Conservation (phyloP, 2,329 filamentous ascomycete species). For the Fusarium globosum region DNA sequence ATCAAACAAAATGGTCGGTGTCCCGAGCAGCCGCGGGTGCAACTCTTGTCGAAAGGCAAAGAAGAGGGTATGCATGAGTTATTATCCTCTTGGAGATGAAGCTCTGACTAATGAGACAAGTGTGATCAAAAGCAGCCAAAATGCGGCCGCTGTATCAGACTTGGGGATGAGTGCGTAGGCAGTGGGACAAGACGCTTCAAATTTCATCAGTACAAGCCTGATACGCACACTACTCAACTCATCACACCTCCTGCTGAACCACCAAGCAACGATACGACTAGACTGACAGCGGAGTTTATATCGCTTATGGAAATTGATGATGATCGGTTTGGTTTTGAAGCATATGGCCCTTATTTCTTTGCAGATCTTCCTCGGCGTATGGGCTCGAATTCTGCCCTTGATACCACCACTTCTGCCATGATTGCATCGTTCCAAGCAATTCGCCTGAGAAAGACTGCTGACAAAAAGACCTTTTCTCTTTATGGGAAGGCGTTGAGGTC, state of each 20-base stretch:
- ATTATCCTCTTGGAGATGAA: rapidly evolving
- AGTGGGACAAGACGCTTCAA: slow-evolving; percentile 9
- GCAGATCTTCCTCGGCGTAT: slow-evolving; percentile 9
- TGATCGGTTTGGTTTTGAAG: slow-evolving; percentile 8
- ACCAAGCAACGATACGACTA: not conserved
- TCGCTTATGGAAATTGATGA: slow-evolving; percentile 18
- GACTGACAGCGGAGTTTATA: not conserved
- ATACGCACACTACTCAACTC: not conserved
- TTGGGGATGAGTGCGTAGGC: not conserved
- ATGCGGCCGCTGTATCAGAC: slow-evolving; percentile 13
- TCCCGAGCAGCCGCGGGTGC: slow-evolving; percentile 20
- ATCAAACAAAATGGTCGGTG: slow-evolving; percentile 11
- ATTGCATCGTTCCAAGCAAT: slow-evolving; percentile 8
- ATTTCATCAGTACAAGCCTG: slow-evolving; percentile 16
- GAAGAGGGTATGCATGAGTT: not conserved
- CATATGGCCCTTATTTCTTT: slow-evolving; percentile 11
- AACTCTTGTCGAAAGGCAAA: slow-evolving; percentile 19
- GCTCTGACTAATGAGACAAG: not conserved
- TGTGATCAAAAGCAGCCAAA: slow-evolving; percentile 22
- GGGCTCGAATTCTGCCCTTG: slow-evolving; percentile 6
- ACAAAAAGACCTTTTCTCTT: not conserved
- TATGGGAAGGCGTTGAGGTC: slow-evolving; percentile 18
- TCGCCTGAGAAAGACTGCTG: not conserved
- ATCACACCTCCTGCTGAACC: not conserved
- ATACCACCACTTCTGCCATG: slow-evolving; percentile 8